Evolutionary conservation across 805 yeast genomes (phyloP).

Genomic region (Yamadazyma laniorum): DNA sequence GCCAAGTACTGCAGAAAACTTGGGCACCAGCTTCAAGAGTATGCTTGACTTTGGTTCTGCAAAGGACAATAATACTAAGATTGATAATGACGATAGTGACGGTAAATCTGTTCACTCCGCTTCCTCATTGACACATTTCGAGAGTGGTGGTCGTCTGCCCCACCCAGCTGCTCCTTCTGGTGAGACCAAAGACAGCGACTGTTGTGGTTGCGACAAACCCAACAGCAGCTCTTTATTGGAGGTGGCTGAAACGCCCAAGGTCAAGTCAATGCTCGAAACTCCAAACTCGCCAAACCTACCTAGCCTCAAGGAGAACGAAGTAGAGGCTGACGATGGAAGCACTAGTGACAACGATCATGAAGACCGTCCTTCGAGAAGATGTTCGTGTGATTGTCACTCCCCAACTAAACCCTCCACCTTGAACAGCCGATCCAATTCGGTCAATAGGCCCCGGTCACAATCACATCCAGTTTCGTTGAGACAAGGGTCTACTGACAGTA

Average conservation of each 20-base stretch:
- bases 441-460: conserved; percentile 1
- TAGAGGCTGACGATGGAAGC: too few species aligned
- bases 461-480: conserved; percentile 5
- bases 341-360: not conserved
- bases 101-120: conserved; percentile 13
- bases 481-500: conserved; percentile 2
- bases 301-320: conserved; percentile 7
- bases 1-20: conserved; percentile 1
- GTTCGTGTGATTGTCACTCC: conserved; percentile 6
- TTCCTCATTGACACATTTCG: conserved; percentile 13
- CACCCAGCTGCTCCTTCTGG: not conserved
- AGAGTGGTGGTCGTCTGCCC: not conserved
- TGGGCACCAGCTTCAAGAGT: conserved; percentile 21
- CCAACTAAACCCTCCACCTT: not conserved
- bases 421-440: too few species aligned
- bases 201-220: conserved; percentile 2
- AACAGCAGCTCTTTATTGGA: conserved; percentile 33
- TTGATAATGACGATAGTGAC: conserved; percentile 7
- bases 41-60: conserved; percentile 35
- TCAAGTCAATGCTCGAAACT: conserved; percentile 30
- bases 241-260: conserved; percentile 17
- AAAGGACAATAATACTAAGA: not conserved
- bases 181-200: too few species aligned
- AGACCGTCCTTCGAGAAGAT: not conserved
- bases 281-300: conserved; percentile 3